Conservation (phyloP, 768 basidiomycete genomes). For the Lactarius quietus region DNA sequence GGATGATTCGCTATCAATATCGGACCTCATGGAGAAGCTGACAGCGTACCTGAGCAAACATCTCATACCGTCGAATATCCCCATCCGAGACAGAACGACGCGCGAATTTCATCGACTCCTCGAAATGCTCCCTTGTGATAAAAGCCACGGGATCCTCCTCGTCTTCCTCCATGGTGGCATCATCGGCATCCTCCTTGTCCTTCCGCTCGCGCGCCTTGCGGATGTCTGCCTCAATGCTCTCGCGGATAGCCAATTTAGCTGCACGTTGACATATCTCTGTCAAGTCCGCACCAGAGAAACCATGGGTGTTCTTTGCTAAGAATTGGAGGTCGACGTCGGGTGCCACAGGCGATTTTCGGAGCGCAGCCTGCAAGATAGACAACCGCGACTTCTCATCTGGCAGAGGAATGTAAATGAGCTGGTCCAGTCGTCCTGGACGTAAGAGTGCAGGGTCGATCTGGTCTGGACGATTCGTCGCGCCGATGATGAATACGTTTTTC, state of each 20-base stretch:
- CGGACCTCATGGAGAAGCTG: not conserved
- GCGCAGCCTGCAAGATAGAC: conserved; percentile 85
- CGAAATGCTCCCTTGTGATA: conserved; percentile 92
- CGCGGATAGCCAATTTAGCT: conserved; percentile 94
- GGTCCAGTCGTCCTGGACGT: conserved; percentile 97
- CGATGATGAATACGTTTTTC: conserved; percentile 99
- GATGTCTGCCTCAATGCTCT: conserved; percentile 92
- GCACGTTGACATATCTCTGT: conserved; percentile 99
- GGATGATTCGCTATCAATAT: conserved; percentile 17
- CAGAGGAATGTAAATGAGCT: conserved; percentile 98
- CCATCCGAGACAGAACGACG: conserved; percentile 95
- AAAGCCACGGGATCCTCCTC: conserved; percentile 87
- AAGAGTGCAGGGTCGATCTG: conserved; percentile 91
- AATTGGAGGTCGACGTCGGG: conserved; percentile 77
- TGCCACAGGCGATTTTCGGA: conserved; percentile 90
- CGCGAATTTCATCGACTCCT: conserved; percentile 98
- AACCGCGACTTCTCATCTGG: conserved; percentile 91
- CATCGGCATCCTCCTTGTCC: conserved; percentile 75
- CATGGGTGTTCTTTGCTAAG: conserved; percentile 91
- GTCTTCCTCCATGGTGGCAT: conserved; percentile 67
- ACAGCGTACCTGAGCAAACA: conserved; percentile 79
- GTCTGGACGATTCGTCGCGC: conserved; percentile 95
- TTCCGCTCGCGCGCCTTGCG: conserved; percentile 69
- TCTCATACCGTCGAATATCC: conserved; percentile 97
- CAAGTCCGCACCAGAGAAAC: conserved; percentile 98